Conservation (phyloP, 495 filamentous ascomycete genomes). For the Daldinia caldariorum region DNA sequence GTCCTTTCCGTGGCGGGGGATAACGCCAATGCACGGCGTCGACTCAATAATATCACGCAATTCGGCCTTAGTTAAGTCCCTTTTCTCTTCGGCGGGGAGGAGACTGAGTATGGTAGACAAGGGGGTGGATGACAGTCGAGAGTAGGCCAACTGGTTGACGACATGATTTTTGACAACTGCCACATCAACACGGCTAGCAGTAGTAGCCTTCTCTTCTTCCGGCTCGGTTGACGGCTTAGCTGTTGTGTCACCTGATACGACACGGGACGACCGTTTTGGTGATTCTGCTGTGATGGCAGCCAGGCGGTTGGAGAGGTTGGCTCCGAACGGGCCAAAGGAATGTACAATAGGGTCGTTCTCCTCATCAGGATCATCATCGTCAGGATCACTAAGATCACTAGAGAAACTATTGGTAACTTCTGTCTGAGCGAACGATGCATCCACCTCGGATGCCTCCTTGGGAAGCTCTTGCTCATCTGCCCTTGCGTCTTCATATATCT, state of each 20-base stretch:
- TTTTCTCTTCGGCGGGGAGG: constrained; percentile 73
- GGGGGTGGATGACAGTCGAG: constrained; percentile 90
- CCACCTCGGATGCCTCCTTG: constrained; percentile 19
- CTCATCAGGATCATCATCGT: constrained; percentile 82
- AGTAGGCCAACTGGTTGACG: constrained; percentile 95
- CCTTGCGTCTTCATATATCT: constrained; percentile 69
- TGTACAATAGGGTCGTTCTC: constrained; percentile 92
- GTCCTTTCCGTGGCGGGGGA: constrained; percentile 91
- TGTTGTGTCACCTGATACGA: constrained; percentile 42
- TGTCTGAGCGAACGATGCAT: constrained; percentile 47
- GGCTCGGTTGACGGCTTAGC: constrained; percentile 43
- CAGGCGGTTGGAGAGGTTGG: constrained; percentile 80
- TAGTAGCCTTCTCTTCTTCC: constrained; percentile 40
- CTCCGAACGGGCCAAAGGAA: constrained; percentile 88
- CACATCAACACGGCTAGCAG: constrained; percentile 28
- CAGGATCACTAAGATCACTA: constrained; percentile 70
- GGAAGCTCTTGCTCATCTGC: constrained; percentile 57
- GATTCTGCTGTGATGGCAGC: constrained; percentile 75
- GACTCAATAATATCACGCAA: constrained; percentile 75
- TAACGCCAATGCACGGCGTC: constrained; percentile 83
- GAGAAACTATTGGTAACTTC: constrained; percentile 58
- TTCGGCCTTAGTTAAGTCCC: constrained; percentile 65
- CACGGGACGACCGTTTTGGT: constrained; percentile 56
- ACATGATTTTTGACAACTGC: constrained; percentile 76
- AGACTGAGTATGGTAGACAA: constrained; percentile 87